Evolutionary conservation across 1,284 basidiomycete genomes (phyloP).

Genomic region (Lentinus polychrous): DNA sequence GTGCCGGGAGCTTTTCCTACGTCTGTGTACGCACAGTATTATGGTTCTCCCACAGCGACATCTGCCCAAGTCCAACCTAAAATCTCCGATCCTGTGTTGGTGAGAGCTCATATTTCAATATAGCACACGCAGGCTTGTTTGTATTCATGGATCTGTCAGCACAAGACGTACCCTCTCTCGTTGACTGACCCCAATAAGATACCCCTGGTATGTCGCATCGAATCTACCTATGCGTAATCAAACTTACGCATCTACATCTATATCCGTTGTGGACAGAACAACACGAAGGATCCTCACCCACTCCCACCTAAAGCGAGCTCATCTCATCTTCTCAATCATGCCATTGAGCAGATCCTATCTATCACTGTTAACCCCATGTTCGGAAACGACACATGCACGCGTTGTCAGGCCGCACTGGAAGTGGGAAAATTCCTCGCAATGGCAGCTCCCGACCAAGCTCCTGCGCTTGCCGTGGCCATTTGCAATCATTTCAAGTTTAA

Average conservation of each 20-base stretch:
- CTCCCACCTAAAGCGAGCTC: conserved; percentile 50
- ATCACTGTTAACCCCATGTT: conserved; percentile 47
- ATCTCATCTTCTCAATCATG: conserved; percentile 38
- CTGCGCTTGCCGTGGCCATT: conserved; percentile 48
- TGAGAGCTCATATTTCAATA: conserved; percentile 21
- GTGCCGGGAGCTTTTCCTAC: conserved; percentile 62
- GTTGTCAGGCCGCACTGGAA: conserved; percentile 57
- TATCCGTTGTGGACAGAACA: conserved; percentile 27
- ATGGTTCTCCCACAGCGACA: conserved; percentile 66
- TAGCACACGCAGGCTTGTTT: no score
- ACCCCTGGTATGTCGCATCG: conserved; percentile 30
- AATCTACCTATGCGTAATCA: neutral
- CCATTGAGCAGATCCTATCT: conserved; percentile 46
- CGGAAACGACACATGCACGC: conserved; percentile 45
- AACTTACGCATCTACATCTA: neutral
- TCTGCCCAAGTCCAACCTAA: conserved; percentile 63
- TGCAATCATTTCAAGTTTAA: conserved; percentile 58
- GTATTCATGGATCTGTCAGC: conserved; percentile 27
- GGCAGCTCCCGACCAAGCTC: conserved; percentile 57
- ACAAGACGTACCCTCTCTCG: conserved; percentile 45
- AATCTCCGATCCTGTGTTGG: conserved; percentile 60
- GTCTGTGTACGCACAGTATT: conserved; percentile 54
- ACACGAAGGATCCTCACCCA: conserved; percentile 57
- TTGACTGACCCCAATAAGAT: conserved; percentile 57
- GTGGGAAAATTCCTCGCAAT: conserved; percentile 61